Evolutionary conservation across 2,329 filamentous ascomycete species (phyloP), one percentile per base, ranked within the genome.

Genomic region (Fusarium coicis): DNA sequence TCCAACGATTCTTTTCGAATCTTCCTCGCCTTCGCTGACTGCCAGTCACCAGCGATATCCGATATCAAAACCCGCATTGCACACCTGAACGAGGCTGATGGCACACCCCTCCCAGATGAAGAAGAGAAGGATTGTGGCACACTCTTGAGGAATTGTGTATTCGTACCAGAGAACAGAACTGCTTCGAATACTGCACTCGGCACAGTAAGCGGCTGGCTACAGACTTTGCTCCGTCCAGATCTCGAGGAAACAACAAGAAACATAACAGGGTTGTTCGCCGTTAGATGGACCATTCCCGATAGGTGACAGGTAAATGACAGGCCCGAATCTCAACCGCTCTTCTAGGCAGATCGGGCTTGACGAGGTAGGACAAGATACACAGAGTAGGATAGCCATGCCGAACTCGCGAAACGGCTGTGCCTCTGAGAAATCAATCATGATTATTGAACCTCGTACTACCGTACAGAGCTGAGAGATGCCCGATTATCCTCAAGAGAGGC

Each of bases 1-100:
- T 75, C 68, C 74, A 78, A 77, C 73, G 68, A 73, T 74, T 73
- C 60, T 58, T 61, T 72, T 65, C 42, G 42, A 64, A 60, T 71
- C 65, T 70, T 64, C 40, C 46, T 74, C 68, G 59, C 60, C 63
- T 65, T 74, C 53, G 63, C 44, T 60, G 43, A 66, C 49, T 63
- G 46, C 63, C 73, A 76, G 73, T 76, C 68, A 77, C 50, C 49
- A 58, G 75, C 59, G 49, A 58, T 60, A 63, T 62, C 53, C 65
- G 34, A 49, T 64, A 36, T 46, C 34, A 60, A 61, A 67, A 67
- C 37, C 47, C 44, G 15, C 42, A 50, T 36, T 60, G 44, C 74
- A 75, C 70, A 34, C 61, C 68, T 62, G 32, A 59, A 63, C 54
- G 54, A 71, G 61, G 50, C 66, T 71, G 70, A 52, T 40, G 46